Percentiles rank a stretch among this genome's conserved stretches.
These are phyloP conservation scores for Cercospora sojina DNA, from an alignment of 2,329 filamentous ascomycete species.

Conservation along the genomic window DNA sequence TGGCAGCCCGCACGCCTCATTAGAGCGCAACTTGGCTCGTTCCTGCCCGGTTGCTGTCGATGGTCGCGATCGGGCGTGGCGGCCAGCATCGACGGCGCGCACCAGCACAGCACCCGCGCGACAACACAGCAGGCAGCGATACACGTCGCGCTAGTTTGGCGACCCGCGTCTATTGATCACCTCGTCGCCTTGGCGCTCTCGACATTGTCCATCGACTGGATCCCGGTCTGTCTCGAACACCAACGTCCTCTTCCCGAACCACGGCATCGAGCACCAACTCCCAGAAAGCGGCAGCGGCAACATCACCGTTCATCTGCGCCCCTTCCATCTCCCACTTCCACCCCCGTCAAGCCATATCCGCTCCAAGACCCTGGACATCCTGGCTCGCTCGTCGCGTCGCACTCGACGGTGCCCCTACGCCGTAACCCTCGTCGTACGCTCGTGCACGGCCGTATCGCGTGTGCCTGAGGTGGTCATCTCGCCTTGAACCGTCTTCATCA, in stretches of 20 bases:
- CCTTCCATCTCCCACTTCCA: background rate
- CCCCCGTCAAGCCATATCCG: background rate
- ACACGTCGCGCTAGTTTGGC: background rate
- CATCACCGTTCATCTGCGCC: background rate
- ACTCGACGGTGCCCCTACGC: background rate
- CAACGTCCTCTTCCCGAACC: background rate
- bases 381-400: background rate
- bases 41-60: conserved; percentile 7
- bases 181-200: background rate
- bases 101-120: background rate
- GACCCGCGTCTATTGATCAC: background rate
- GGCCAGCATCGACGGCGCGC: background rate
- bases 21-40: background rate
- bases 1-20: background rate
- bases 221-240: background rate
- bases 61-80: background rate
- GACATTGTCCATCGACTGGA: background rate
- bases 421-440: conserved; percentile 2
- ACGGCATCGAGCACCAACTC: background rate
- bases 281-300: background rate
- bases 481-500: background rate
- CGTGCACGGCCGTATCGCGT: background rate
- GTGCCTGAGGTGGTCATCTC: background rate
- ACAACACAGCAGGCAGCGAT: background rate
- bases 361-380: background rate